Base-by-base conservation (phyloP, 1,139 yeast genomes). In the Pichia sp. region DNA sequence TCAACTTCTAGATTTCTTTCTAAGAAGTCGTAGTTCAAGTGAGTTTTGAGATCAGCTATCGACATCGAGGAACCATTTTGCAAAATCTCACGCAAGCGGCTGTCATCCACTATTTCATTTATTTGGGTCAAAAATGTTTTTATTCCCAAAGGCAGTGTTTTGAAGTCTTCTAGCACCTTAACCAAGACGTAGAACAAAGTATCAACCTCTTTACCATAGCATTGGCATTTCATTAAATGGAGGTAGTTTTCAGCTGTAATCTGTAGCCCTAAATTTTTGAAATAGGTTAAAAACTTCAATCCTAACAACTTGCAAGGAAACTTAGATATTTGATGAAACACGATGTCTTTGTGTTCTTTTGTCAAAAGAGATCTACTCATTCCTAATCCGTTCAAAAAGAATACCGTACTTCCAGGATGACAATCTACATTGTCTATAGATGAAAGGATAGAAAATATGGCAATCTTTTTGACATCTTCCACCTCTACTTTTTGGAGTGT, bases 201-300 rank as follows among this genome's bases (percentile, higher is more conserved):
- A 36, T 63, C 67, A 43, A 57, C 58, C 46, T 65, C 68, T 5
- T 41, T 50, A 2, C 70, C 70, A 33, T 38, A 46, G 4, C 59
- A 51, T 51, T 65, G 64, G 5, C 58, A 49, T 43, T 42, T 56
- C 53, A 65, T 6, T 14, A 64, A 36, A 17, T 55, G 47, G 14
- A 49, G 43, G 33, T 57, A 59, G 36, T 64, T 62, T 3, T 51
- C 34, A 4, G 50, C 38, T 1, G 56, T 33, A 14, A 63, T 56
- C 2, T 24, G 12, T 0, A 61, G 8, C 2, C 51, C 46, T 14
- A 50, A 41, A 10, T 48, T 10, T 9, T 50, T 46, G 17, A 64
- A 60, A 17, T 52, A 52, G 4, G 42, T 20, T n/a, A 47, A 43
- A 2, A 56, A 30, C 44, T 64, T 65, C 20, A 54, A 44, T 6